phyloP scores from a whole-genome alignment of 2,329 filamentous ascomycete genomes.

The Botrytis galanthina region DNA sequence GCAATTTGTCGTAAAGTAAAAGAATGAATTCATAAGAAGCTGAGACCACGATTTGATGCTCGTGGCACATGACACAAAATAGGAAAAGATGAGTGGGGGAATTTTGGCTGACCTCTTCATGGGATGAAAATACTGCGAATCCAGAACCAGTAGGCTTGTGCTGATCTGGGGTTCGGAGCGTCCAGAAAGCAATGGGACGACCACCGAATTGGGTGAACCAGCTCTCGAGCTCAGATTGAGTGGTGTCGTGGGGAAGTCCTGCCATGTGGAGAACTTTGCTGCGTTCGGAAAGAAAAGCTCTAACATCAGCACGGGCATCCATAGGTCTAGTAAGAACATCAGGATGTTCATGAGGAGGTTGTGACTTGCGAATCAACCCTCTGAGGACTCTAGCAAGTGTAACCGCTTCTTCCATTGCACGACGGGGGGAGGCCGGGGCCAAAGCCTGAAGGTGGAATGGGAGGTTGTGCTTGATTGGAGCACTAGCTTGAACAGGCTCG shows the following conservation, averaged over 20 bases:
- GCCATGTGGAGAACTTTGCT: slow-evolving; percentile 99
- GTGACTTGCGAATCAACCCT: slow-evolving; percentile 92
- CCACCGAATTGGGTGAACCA: slow-evolving; percentile 99
- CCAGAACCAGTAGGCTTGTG: slow-evolving; percentile 99
- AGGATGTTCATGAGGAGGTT: slow-evolving; percentile 87
- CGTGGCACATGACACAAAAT: slow-evolving; percentile 34
- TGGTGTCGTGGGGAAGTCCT: slow-evolving; percentile 94
- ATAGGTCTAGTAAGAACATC: slow-evolving; percentile 93
- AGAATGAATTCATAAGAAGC: slow-evolving; percentile 35
- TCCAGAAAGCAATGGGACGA: slow-evolving; percentile 98
- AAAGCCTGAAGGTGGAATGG: slow-evolving; percentile 97
- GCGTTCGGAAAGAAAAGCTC: slow-evolving; percentile 91
- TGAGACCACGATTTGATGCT: slow-evolving; percentile 32
- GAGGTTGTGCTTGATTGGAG: slow-evolving; percentile 97
- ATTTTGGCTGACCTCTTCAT: slow-evolving; percentile 75
- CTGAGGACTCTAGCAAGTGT: slow-evolving; percentile 90
- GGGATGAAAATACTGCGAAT: slow-evolving; percentile 97
- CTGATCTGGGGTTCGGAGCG: slow-evolving; percentile 92
- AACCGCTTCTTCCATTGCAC: slow-evolving; percentile 96
- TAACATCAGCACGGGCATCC: slow-evolving; percentile 94
- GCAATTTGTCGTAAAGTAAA: slow-evolving; percentile 36
- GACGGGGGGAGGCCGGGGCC: slow-evolving; percentile 89
- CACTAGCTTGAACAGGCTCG: slow-evolving; percentile 94
- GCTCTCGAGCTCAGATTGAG: slow-evolving; percentile 96
- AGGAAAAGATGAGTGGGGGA: slow-evolving; percentile 32